Evolutionary conservation across 345 rosid genomes (phyloP).

Genomic region (Populus pruinosa): DNA sequence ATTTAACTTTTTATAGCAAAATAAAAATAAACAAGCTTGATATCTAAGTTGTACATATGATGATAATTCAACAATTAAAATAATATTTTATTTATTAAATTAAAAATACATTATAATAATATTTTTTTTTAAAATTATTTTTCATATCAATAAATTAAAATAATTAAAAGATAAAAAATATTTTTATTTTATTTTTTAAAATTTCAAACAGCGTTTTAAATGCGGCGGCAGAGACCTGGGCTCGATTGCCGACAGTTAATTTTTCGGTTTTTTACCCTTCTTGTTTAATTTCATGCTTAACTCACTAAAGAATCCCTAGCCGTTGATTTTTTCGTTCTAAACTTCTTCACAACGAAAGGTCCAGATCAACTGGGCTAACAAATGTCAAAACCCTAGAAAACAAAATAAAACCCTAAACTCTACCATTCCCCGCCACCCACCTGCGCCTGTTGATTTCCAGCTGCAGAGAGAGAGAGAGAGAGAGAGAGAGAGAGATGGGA

Average conservation of each 20-base stretch:
- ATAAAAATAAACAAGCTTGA: too few species aligned
- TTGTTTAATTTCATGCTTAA: background rate
- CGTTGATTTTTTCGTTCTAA: background rate
- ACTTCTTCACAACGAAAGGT: background rate
- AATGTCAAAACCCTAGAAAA: background rate
- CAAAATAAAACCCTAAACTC: background rate
- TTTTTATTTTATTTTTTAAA: too few species aligned
- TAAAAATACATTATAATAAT: too few species aligned
- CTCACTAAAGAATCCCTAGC: background rate
- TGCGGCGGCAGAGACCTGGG: slow-evolving; percentile 31
- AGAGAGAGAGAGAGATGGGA: slow-evolving; percentile 42
- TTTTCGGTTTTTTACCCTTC: background rate
- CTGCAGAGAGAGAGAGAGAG: background rate
- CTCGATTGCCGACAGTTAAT: slow-evolving; percentile 88
- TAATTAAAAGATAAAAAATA: too few species aligned
- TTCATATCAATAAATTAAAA: too few species aligned
- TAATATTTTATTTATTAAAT: too few species aligned
- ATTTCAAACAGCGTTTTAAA: too few species aligned
- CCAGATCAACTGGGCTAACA: background rate
- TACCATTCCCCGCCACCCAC: background rate
- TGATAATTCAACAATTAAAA: too few species aligned
- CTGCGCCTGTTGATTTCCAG: background rate
- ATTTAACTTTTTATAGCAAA: too few species aligned
- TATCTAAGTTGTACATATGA: too few species aligned
- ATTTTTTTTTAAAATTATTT: too few species aligned